These are phyloP conservation scores for Coniochaeta hoffmannii DNA, from an alignment of 2,329 filamentous ascomycete species.

Conservation along the genomic window DNA sequence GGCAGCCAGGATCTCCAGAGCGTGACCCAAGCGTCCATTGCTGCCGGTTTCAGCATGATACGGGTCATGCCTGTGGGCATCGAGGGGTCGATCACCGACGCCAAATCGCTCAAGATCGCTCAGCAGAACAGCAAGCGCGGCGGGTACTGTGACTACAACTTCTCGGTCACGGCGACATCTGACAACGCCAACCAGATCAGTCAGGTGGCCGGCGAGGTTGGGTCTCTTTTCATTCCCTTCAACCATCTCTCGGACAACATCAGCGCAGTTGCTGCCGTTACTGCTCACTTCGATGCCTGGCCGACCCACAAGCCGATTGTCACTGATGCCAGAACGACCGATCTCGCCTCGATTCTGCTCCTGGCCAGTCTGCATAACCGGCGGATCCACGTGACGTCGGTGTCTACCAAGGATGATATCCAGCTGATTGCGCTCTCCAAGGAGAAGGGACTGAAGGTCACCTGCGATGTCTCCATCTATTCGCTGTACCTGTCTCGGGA, in stretches of 20 bases:
- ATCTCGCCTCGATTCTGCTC: constrained; percentile 72
- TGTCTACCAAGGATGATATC: constrained; percentile 77
- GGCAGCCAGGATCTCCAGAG: constrained; percentile 61
- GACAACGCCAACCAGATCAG: constrained; percentile 69
- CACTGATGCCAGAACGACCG: constrained; percentile 73
- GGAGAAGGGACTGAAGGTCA: constrained; percentile 73
- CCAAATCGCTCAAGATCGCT: constrained; percentile 61
- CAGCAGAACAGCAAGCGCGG: constrained; percentile 63
- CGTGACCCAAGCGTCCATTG: constrained; percentile 66
- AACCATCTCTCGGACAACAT: constrained; percentile 77
- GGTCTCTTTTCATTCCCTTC: constrained; percentile 76
- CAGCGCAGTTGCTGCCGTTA: constrained; percentile 74
- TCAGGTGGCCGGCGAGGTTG: constrained; percentile 64
- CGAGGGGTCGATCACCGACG: constrained; percentile 65
- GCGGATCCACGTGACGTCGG: constrained; percentile 72
- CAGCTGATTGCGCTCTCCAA: constrained; percentile 70
- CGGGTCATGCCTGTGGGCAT: constrained; percentile 70
- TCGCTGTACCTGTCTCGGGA: constrained; percentile 66
- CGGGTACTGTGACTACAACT: constrained; percentile 71
- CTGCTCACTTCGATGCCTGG: constrained; percentile 72
- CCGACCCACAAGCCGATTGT: constrained; percentile 71
- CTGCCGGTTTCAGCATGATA: constrained; percentile 73
- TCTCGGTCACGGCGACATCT: constrained; percentile 68
- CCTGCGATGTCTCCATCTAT: constrained; percentile 77
- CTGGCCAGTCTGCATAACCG: constrained; percentile 71